A percentile compares a stretch with the other conserved stretches of the same genome.
phyloP scores from a whole-genome alignment of 352 stramenopile species.

The Blastocystis hominis region DNA sequence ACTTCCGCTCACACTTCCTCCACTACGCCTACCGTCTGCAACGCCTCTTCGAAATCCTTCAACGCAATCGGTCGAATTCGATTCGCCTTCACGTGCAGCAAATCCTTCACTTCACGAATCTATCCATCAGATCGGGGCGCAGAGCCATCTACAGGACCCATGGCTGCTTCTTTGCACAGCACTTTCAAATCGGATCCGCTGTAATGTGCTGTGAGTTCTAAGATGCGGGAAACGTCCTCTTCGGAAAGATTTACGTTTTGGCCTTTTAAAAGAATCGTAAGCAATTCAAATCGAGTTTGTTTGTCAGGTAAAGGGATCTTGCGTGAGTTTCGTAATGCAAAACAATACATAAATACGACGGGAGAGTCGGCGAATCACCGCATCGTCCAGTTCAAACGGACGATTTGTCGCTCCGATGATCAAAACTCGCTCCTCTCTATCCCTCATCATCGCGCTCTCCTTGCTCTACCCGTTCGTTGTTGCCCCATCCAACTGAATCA shows the following conservation, averaged over 20 bases:
- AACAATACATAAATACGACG: constrained; percentile 76
- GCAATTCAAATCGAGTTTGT: constrained; percentile 23
- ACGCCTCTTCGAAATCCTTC: constrained; percentile 33
- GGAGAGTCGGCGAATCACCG: constrained; percentile 72
- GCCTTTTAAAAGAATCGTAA: constrained; percentile 36
- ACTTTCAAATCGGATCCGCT: constrained; percentile 45
- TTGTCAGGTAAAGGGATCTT: constrained; percentile 47
- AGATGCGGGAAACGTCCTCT: not conserved
- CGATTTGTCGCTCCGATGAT: constrained; percentile 77
- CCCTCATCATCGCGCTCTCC: constrained; percentile 62
- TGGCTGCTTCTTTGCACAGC: constrained; percentile 49
- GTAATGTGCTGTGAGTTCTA: not conserved
- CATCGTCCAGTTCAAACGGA: constrained; percentile 74
- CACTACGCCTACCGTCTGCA: not conserved
- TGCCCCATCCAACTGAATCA: constrained; percentile 73
- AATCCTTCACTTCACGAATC: constrained; percentile 28
- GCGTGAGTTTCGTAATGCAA: not conserved
- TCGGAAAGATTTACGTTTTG: constrained; percentile 9
- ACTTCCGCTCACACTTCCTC: not conserved
- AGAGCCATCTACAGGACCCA: not conserved
- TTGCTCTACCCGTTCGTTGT: constrained; percentile 65
- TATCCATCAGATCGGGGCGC: not conserved
- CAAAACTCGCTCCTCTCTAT: constrained; percentile 69
- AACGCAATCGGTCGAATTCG: constrained; percentile 30
- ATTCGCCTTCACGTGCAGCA: not conserved